phyloP scores from a whole-genome alignment of 2,329 filamentous ascomycete genomes.

The Hawksworthiomyces lignivorus region DNA sequence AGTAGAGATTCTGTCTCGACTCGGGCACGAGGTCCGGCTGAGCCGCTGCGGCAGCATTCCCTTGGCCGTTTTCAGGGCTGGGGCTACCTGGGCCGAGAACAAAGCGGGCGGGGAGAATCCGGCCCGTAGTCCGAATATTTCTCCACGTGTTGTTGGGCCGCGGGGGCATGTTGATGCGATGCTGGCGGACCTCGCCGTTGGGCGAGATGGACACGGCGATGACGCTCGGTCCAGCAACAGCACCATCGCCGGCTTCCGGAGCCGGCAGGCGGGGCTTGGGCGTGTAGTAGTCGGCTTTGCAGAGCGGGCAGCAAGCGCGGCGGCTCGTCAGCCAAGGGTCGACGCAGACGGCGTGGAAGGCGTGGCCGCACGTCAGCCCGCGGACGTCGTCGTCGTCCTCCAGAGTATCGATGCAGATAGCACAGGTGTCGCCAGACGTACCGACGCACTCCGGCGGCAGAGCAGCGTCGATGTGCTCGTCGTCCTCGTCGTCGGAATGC shows the following conservation, averaged over 20 bases:
- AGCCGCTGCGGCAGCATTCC: background rate
- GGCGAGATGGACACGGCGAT: slow-evolving; percentile 22
- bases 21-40: background rate
- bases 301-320: slow-evolving; percentile 91
- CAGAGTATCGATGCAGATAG: slow-evolving; percentile 89
- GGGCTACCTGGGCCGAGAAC: background rate
- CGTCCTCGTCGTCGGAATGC: slow-evolving; percentile 45
- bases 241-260: slow-evolving; percentile 26
- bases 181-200: slow-evolving; percentile 21
- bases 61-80: background rate
- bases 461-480: slow-evolving; percentile 71
- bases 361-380: slow-evolving; percentile 91
- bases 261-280: slow-evolving; percentile 70
- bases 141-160: slow-evolving; percentile 33
- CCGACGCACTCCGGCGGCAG: slow-evolving; percentile 73
- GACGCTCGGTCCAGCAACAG: slow-evolving; percentile 22
- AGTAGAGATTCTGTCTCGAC: no score
- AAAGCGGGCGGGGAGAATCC: slow-evolving; percentile 6
- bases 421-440: slow-evolving; percentile 84
- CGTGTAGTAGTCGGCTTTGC: slow-evolving; percentile 95
- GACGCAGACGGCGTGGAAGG: slow-evolving; percentile 91
- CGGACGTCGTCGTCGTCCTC: slow-evolving; percentile 95
- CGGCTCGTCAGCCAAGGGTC: slow-evolving; percentile 95
- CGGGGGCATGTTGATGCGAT: slow-evolving; percentile 40
- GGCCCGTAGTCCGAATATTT: slow-evolving; percentile 23